Evolutionary conservation across 495 filamentous ascomycete genomes (phyloP).

Genomic region (Penicillium paxilli): DNA sequence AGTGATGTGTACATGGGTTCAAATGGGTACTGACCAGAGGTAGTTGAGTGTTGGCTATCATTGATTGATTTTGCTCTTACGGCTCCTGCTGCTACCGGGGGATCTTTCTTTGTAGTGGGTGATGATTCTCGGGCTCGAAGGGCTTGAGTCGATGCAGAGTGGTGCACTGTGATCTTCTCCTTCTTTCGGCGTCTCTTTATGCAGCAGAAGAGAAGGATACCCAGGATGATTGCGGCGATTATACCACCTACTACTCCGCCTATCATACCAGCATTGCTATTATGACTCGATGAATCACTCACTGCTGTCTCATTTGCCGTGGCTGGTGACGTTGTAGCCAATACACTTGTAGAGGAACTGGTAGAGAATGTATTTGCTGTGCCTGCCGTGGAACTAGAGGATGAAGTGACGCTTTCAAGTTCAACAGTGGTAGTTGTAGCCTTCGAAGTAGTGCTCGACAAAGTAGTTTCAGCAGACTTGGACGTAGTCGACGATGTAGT

Average conservation of each 20-base stretch:
- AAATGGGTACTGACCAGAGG: too few relatives aligned
- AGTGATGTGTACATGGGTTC: too few relatives aligned
- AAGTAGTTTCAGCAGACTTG: too few relatives aligned
- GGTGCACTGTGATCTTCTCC: conserved; percentile 3
- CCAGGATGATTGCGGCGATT: conserved; percentile 16
- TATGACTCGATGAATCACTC: conserved; percentile 2
- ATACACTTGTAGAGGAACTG: background rate
- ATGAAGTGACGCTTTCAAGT: too few relatives aligned
- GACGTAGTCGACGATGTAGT: conserved; percentile 8
- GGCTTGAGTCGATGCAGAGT: background rate
- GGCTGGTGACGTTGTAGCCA: background rate
- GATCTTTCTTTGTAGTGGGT: background rate
- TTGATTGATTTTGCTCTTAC: background rate
- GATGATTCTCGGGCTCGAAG: conserved; percentile 1
- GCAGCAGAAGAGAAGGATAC: conserved; percentile 19
- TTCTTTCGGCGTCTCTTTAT: conserved; percentile 17
- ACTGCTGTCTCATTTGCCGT: background rate
- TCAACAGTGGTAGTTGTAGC: background rate
- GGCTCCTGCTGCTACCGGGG: background rate
- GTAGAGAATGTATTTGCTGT: background rate
- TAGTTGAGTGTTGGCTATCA: background rate
- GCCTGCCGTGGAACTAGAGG: background rate
- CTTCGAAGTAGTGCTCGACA: background rate
- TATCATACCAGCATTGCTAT: conserved; percentile 20
- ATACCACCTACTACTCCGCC: conserved; percentile 31